Base-by-base conservation (phyloP, 129 eudicot genomes). In the Scalesia atractyloides region DNA sequence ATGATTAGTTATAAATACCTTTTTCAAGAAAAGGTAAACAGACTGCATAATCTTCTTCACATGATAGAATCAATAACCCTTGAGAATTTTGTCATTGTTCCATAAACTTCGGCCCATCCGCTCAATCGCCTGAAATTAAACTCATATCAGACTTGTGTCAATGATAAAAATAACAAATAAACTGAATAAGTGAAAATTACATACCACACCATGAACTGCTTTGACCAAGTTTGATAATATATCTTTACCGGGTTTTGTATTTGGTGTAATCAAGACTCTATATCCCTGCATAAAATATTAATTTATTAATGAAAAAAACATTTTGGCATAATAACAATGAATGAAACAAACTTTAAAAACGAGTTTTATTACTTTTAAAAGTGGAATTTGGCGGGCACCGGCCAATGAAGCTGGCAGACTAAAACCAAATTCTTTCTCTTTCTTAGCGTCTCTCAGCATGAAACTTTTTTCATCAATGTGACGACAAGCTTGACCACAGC, bases 241-340 rank as follows among this genome's bases (percentile, higher is more conserved):
- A 39, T 85, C 90, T 92, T 84, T 92, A 15, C 96, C 93, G 56
- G 98, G 98, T 68, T 92, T 92, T 80, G 96, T 84, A 66, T 85
- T 92, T 64, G 83, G 95, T 19, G 98, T 92, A 68, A 94, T 80
- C 59, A 94, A 82, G 33, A 94, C 93, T 76, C 79, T 87, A 41
- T 67, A 80, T 5, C 93, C 99, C 99, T 94, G 88, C 75, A 81
- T 17, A 73, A 5, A 7, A 44, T 30, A 8, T 17, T 4, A 44
- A 62, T 64, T 26, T 24, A 56, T 64, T 17, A 76, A 56, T 37
- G 9, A 72, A 49, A 43, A 10, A 59, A 65, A 36, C 62, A 67
- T 47, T 17, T n/a, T 15, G 3, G n/a, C n/a, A 48, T 10, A 18
- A 52, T 33, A 16, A 57, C 22, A 71, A 57, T 63, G 48, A 44